phyloP scores from a whole-genome alignment of 371 early-diverging fungal genomes.

The Actinomucor elegans region DNA sequence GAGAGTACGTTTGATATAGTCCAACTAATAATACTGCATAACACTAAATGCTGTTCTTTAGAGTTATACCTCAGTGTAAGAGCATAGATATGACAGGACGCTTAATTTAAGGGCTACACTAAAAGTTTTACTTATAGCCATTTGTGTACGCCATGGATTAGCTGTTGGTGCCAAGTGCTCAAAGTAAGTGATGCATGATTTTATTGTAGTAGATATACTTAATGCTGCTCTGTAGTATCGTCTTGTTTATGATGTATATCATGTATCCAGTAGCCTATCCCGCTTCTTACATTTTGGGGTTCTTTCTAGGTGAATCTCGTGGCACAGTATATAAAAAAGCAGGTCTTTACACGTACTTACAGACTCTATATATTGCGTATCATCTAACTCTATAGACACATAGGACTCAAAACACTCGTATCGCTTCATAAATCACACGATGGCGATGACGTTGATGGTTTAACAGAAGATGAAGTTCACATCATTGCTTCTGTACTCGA shows the following conservation, averaged over 20 bases:
- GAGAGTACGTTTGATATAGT: slow-evolving; percentile 66
- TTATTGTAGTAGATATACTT: neutral
- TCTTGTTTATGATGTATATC: slow-evolving; percentile 66
- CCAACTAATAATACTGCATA: slow-evolving; percentile 44
- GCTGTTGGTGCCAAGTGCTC: slow-evolving; percentile 78
- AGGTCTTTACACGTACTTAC: neutral
- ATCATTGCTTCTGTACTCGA: slow-evolving; percentile 92
- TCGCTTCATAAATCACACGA: slow-evolving; percentile 72
- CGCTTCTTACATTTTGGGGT: slow-evolving; percentile 73
- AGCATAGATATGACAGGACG: neutral
- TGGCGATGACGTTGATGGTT: slow-evolving; percentile 65
- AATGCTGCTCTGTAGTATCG: slow-evolving; percentile 37
- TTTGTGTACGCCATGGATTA: slow-evolving; percentile 71
- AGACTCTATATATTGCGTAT: neutral
- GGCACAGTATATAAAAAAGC: slow-evolving; percentile 81
- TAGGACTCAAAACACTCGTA: slow-evolving; percentile 85
- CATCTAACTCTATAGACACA: neutral
- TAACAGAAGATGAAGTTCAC: slow-evolving; percentile 89
- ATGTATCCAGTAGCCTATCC: slow-evolving; percentile 79
- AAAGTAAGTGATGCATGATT: slow-evolving; percentile 23
- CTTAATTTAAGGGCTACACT: neutral
- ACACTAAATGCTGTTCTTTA: slow-evolving; percentile 47
- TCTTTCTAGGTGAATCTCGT: slow-evolving; percentile 75
- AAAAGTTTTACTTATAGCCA: slow-evolving; percentile 32
- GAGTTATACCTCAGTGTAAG: slow-evolving; percentile 41